A percentile compares a stretch with the other conserved stretches of the same genome.
These are phyloP conservation scores for Hagleromyces aurorensis DNA, from an alignment of 805 yeast genomes.

Conservation along the genomic window DNA sequence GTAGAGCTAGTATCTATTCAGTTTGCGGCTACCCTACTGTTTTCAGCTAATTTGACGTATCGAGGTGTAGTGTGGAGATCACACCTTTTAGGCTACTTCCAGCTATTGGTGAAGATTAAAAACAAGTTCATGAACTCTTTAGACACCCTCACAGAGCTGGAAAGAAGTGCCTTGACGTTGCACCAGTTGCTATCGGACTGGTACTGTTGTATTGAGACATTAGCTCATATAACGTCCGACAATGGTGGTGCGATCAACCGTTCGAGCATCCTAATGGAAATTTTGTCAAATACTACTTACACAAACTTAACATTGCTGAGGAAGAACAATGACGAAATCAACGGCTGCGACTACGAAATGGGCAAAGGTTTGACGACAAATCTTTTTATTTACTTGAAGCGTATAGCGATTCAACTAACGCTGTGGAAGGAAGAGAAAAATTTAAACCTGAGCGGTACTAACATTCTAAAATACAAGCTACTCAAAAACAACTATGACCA, in stretches of 20 bases:
- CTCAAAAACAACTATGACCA: slow-evolving; percentile 2
- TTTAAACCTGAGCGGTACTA: slow-evolving; percentile 6
- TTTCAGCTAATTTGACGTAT: slow-evolving; percentile 6
- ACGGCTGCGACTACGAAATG: too few species aligned
- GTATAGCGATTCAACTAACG: too few species aligned
- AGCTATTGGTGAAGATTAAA: slow-evolving; percentile 3
- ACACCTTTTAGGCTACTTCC: slow-evolving; percentile 5
- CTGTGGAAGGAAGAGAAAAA: too few species aligned
- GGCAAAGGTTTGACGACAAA: too few species aligned
- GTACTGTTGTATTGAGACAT: slow-evolving; percentile 6
- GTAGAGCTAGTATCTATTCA: slow-evolving; percentile 5
- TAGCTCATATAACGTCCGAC: slow-evolving; percentile 8
- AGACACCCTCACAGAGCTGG: slow-evolving; percentile 1
- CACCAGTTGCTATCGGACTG: slow-evolving; percentile 5
- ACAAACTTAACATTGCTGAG: too few species aligned
- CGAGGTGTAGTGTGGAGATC: slow-evolving; percentile 6
- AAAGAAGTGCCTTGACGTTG: slow-evolving; percentile 3
- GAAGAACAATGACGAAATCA: too few species aligned
- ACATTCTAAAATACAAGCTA: slow-evolving; percentile 6
- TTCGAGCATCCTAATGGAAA: too few species aligned
- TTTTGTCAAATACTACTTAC: too few species aligned
- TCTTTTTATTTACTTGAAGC: too few species aligned
- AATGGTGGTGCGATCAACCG: too few species aligned
- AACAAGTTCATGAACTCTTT: background rate
- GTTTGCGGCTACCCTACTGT: slow-evolving; percentile 5